These are phyloP conservation scores for Cyclostephanos tholiformis DNA, from an alignment of 108 stramenopile genomes.

Conservation along the genomic window DNA sequence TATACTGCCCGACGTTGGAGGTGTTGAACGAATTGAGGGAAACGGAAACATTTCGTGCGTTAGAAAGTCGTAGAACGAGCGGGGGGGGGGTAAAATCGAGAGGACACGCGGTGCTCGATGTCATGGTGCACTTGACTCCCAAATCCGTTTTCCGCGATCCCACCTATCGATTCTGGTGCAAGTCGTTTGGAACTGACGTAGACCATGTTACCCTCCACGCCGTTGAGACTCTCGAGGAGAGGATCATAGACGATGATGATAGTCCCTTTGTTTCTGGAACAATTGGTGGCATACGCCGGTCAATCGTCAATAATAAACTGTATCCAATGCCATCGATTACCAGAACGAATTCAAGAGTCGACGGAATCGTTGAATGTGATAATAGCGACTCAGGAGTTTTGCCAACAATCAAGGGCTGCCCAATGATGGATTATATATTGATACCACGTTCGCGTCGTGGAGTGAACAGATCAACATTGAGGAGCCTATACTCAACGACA, in stretches of 20 bases:
- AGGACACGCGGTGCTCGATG: conserved; percentile 47
- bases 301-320: conserved; percentile 45
- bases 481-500: conserved; percentile 25
- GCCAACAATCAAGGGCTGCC: conserved; percentile 44
- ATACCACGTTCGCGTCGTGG: conserved; percentile 61
- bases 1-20: conserved; percentile 56
- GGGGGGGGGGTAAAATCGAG: background rate
- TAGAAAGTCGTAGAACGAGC: conserved; percentile 11
- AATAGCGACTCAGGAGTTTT: background rate
- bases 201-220: conserved; percentile 60
- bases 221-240: conserved; percentile 35
- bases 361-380: background rate
- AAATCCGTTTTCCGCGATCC: conserved; percentile 38
- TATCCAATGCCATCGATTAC: conserved; percentile 47
- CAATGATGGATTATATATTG: conserved; percentile 68
- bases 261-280: conserved; percentile 66
- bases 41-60: conserved; percentile 28
- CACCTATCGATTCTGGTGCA: conserved; percentile 57
- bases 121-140: conserved; percentile 75
- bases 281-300: conserved; percentile 55
- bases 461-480: conserved; percentile 32
- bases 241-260: conserved; percentile 12
- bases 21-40: conserved; percentile 43
- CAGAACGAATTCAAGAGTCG: background rate
- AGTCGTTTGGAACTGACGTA: conserved; percentile 39